Evolutionary conservation across 225 moss, liverwort and hornwort genomes (phyloP), one percentile per base, ranked within the genome.

Genomic region (Pseudoscleropodium purum): DNA sequence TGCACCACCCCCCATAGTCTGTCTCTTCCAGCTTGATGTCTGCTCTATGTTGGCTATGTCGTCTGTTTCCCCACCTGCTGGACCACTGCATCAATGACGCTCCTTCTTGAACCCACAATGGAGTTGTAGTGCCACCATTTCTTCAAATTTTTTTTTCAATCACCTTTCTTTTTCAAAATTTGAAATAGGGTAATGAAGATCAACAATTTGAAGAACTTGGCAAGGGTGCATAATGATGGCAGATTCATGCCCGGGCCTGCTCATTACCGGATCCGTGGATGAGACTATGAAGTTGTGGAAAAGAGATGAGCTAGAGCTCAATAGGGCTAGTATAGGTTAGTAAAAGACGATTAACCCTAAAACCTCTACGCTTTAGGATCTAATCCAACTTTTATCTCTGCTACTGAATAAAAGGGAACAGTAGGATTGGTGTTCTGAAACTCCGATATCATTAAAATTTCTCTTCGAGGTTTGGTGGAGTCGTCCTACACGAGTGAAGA

Each of bases 271-370:
- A 39, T 99, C 97, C 13, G 97, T 97, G 64, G 99, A 99, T 77
- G 97, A 97, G 93, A 99, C 93, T 11, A 97, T 97, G 87, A 99
- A 97, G 89, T 64, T 97, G 52, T 99, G 99, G 99, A 97, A 92
- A 88, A 97, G 99, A 34, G 99, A 99, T 86, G 97, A 99, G 89
- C 92, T 99, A 76, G 99, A 97, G 86, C 90, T 94, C 91, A 95
- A 97, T 82, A 95, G 95, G 33, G 97, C 96, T 52, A 52, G 14
- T 52, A 52, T 13, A 52, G 15, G 52, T 52, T 52, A 52, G 15
- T 52, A 52, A 3, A 52, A 52, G 52, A 52, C 13, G 52, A 52
- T 52, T 52, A 52, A 13, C 13, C 14, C 14, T 52, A 4, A 52
- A 52, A 52, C 52, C 15, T 13, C 52, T 52, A 52, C 13, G 52